Evolutionary conservation across 2,329 filamentous ascomycete genomes (phyloP).

Genomic region (Aspergillus aculeatinus): DNA sequence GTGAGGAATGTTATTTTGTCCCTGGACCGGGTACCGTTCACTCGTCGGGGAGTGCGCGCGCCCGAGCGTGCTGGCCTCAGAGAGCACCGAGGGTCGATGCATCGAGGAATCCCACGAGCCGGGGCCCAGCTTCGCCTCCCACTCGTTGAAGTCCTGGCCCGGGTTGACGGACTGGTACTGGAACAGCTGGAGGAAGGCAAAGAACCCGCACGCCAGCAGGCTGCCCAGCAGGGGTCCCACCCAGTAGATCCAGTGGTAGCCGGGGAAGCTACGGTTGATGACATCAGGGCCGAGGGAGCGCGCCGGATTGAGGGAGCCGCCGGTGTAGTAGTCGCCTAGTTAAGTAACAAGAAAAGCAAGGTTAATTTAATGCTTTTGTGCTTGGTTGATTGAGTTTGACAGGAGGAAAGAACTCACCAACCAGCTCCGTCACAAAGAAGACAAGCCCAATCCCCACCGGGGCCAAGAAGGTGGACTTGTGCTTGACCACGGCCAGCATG

Average conservation of each 20-base stretch:
- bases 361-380: background rate
- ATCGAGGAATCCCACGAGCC: slow-evolving; percentile 23
- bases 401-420: slow-evolving; percentile 33
- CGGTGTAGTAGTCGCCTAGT: slow-evolving; percentile 49
- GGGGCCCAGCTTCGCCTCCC: slow-evolving; percentile 26
- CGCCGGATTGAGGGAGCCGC: slow-evolving; percentile 50
- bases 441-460: slow-evolving; percentile 70
- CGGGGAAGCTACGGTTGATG: slow-evolving; percentile 46
- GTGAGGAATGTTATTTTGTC: background rate
- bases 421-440: slow-evolving; percentile 62
- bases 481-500: slow-evolving; percentile 72
- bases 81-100: slow-evolving; percentile 15
- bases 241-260: slow-evolving; percentile 55
- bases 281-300: slow-evolving; percentile 50
- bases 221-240: slow-evolving; percentile 48
- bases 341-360: background rate
- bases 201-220: slow-evolving; percentile 51
- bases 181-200: slow-evolving; percentile 47
- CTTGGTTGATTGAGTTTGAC: background rate
- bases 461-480: slow-evolving; percentile 68
- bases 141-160: slow-evolving; percentile 56
- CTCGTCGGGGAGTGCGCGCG: slow-evolving; percentile 11
- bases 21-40: background rate
- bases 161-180: slow-evolving; percentile 48
- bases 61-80: slow-evolving; percentile 16